These are phyloP conservation scores for Pseudozyma thailandica DNA, from an alignment of 1,284 basidiomycete genomes.

Conservation along the genomic window DNA sequence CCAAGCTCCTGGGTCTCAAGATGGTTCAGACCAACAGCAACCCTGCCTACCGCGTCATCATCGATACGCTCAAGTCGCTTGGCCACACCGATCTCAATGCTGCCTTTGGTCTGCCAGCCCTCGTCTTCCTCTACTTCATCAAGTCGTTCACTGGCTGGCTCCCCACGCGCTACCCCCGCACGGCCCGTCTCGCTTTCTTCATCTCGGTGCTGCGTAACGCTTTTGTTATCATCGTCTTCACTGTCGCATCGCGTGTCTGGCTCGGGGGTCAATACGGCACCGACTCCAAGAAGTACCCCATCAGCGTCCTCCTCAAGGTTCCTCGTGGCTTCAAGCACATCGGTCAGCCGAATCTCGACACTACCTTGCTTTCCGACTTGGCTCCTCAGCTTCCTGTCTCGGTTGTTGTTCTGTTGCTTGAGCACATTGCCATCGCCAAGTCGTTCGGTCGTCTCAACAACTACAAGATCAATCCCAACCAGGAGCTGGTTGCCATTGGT, in stretches of 20 bases:
- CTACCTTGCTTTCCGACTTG: conserved; percentile 76
- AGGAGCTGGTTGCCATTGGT: conserved; percentile 96
- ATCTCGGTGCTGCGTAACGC: conserved; percentile 42
- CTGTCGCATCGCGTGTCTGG: conserved; percentile 69
- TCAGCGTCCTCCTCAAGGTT: conserved; percentile 84
- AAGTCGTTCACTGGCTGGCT: conserved; percentile 76
- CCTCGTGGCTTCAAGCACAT: conserved; percentile 74
- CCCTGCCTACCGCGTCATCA: conserved; percentile 85
- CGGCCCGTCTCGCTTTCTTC: conserved; percentile 71
- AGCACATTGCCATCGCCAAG: conserved; percentile 93
- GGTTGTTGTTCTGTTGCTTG: conserved; percentile 91
- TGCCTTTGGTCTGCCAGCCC: conserved; percentile 85
- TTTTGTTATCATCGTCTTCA: conserved; percentile 71
- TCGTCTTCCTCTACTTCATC: conserved; percentile 80
- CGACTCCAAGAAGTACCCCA: conserved; percentile 77
- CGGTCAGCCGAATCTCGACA: conserved; percentile 77
- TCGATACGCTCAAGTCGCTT: conserved; percentile 88
- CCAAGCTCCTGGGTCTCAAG: conserved; percentile 62
- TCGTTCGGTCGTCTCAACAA: conserved; percentile 95
- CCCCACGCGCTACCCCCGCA: conserved; percentile 76
- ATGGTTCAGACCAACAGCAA: conserved; percentile 54
- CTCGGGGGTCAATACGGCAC: conserved; percentile 37
- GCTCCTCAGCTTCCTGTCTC: conserved; percentile 86
- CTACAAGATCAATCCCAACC: conserved; percentile 97
- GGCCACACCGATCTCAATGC: conserved; percentile 81